Conservation (phyloP, 257 asterid genomes). For the Gentiana straminea region DNA sequence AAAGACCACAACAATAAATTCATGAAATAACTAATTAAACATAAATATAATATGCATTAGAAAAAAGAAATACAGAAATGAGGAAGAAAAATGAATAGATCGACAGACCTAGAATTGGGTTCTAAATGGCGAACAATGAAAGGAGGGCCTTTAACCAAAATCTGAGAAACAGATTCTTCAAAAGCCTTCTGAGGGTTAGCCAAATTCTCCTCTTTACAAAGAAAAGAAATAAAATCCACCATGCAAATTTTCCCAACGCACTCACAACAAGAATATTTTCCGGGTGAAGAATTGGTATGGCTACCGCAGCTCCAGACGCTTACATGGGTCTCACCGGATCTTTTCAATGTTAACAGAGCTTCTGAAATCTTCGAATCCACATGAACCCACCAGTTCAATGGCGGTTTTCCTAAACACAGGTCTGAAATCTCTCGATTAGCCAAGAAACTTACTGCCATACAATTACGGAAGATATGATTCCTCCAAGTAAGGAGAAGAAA, state of each 20-base stretch:
- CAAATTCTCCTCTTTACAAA: constrained; percentile 46
- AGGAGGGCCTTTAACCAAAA: constrained; percentile 29
- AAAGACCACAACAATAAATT: too few relatives aligned
- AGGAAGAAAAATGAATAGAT: neutral
- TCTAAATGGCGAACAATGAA: constrained; percentile 51
- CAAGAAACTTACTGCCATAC: constrained; percentile 78
- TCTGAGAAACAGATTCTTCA: constrained; percentile 33
- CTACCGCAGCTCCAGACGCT: constrained; percentile 58
- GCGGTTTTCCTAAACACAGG: constrained; percentile 80
- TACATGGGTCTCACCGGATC: constrained; percentile 34
- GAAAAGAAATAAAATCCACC: constrained; percentile 56
- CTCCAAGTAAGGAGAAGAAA: too few relatives aligned
- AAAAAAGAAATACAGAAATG: neutral
- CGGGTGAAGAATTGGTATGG: constrained; percentile 6
- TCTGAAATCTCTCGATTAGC: constrained; percentile 50
- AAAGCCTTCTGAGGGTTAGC: constrained; percentile 52
- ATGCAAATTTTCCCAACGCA: constrained; percentile 60
- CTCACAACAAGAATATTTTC: constrained; percentile 14
- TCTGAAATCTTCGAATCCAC: constrained; percentile 34
- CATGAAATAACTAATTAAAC: too few relatives aligned
- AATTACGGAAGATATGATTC: constrained; percentile 9
- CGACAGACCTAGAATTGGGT: constrained; percentile 48
- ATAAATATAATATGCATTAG: neutral
- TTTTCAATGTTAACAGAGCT: constrained; percentile 41
- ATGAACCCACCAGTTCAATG: constrained; percentile 42